Conservation (phyloP, 1,284 basidiomycete species). For the Trichosporon asahii region DNA sequence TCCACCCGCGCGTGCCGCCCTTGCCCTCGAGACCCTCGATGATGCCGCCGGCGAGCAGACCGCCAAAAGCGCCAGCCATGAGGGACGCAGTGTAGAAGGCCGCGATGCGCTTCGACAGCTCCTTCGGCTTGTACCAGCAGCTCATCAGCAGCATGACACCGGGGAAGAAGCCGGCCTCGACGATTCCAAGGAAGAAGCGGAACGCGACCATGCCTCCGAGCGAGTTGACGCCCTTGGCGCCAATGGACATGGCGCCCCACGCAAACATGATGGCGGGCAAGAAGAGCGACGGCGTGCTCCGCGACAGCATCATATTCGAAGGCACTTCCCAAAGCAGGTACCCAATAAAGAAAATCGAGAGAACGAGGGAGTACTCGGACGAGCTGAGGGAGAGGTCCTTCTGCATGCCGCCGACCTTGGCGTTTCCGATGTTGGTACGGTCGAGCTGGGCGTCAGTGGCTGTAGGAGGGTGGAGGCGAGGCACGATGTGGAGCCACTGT, state of each 20-base stretch:
- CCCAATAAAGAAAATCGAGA: slow-evolving; percentile 23
- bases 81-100: slow-evolving; percentile 44
- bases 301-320: slow-evolving; percentile 29
- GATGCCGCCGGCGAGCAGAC: slow-evolving; percentile 45
- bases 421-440: slow-evolving; percentile 27
- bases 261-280: slow-evolving; percentile 29
- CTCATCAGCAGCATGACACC: slow-evolving; percentile 24
- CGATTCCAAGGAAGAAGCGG: slow-evolving; percentile 47
- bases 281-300: slow-evolving; percentile 28
- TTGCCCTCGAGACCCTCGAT: slow-evolving; percentile 38
- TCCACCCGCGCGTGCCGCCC: slow-evolving; percentile 37
- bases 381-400: slow-evolving; percentile 11
- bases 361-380: slow-evolving; percentile 17
- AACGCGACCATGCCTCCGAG: slow-evolving; percentile 48
- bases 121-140: slow-evolving; percentile 28
- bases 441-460: slow-evolving; percentile 8
- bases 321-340: slow-evolving; percentile 21
- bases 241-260: slow-evolving; percentile 43
- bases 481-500: neutral
- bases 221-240: slow-evolving; percentile 43
- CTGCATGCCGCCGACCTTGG: slow-evolving; percentile 25
- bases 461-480: neutral
- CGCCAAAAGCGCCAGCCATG: slow-evolving; percentile 40
- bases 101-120: slow-evolving; percentile 37
- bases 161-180: slow-evolving; percentile 33